Evolutionary conservation across 768 basidiomycete genomes (phyloP).

Genomic region (Boletellus sp.): DNA sequence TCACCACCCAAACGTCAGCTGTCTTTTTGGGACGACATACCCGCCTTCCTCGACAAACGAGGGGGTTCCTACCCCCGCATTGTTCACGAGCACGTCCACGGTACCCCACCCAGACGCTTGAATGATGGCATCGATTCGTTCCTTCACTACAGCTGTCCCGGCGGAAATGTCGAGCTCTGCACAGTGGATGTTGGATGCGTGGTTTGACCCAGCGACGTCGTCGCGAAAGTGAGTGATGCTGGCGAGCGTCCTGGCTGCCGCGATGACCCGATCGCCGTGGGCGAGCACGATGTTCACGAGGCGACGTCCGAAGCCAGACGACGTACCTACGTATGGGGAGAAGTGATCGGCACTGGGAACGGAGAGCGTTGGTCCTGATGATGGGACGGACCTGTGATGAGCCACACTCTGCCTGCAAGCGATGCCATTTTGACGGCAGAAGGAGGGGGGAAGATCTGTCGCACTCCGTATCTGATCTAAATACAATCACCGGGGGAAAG

Average conservation of each 20-base stretch:
- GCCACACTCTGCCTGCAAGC: neutral
- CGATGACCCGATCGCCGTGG: slow-evolving; percentile 62
- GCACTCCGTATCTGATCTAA: slow-evolving; percentile 25
- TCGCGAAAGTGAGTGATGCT: slow-evolving; percentile 36
- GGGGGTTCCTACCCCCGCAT: slow-evolving; percentile 49
- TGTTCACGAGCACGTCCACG: slow-evolving; percentile 63
- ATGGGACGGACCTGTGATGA: slow-evolving; percentile 1
- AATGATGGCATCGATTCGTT: slow-evolving; percentile 42
- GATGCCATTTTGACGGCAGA: neutral
- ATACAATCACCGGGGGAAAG: too few relatives aligned
- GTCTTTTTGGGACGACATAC: slow-evolving; percentile 31
- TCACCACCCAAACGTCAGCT: neutral
- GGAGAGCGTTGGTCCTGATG: too few relatives aligned
- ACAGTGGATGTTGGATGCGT: slow-evolving; percentile 37
- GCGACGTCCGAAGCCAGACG: slow-evolving; percentile 57
- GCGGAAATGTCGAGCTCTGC: slow-evolving; percentile 52
- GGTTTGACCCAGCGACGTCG: neutral
- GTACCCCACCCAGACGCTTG: slow-evolving; percentile 41
- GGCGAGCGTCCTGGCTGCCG: slow-evolving; percentile 46
- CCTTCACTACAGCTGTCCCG: slow-evolving; percentile 40
- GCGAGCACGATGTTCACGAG: slow-evolving; percentile 44
- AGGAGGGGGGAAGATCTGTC: slow-evolving; percentile 28
- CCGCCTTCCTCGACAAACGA: slow-evolving; percentile 56
- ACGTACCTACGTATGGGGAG: slow-evolving; percentile 40
- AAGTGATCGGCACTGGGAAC: neutral